Evolutionary conservation across 371 early-diverging fungal species (phyloP).

Genomic region (Haplosporangium sp.): DNA sequence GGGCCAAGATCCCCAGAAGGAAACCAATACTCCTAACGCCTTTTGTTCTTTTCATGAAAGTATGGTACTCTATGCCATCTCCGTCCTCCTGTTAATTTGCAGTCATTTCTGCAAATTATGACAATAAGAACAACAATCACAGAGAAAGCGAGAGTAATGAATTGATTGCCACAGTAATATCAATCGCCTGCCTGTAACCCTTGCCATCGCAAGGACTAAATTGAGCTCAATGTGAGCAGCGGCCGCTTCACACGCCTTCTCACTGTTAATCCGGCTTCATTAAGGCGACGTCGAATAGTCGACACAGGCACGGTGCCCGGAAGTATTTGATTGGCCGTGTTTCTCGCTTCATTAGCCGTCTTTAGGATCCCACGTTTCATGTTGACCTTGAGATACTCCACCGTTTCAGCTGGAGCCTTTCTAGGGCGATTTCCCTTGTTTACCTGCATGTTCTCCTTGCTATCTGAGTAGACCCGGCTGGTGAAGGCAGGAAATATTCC

Average conservation of each 20-base stretch:
- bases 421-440: slow-evolving; percentile 10
- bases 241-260: slow-evolving; percentile 27
- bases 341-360: slow-evolving; percentile 11
- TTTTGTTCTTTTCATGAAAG: too few species aligned
- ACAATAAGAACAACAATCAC: too few species aligned
- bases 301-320: slow-evolving; percentile 2
- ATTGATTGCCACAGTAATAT: too few species aligned
- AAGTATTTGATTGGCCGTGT: slow-evolving; percentile 4
- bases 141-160: too few species aligned
- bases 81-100: too few species aligned
- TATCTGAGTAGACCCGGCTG: not conserved
- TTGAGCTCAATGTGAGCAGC: too few species aligned
- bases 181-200: too few species aligned
- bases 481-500: not conserved
- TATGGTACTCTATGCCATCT: too few species aligned
- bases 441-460: slow-evolving; percentile 19
- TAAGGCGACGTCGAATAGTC: slow-evolving; percentile 26
- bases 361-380: slow-evolving; percentile 9
- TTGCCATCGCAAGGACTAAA: too few species aligned
- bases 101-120: too few species aligned
- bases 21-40: too few species aligned
- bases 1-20: too few species aligned
- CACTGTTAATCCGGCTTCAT: slow-evolving; percentile 25
- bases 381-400: slow-evolving; percentile 17
- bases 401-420: slow-evolving; percentile 1